These are phyloP conservation scores for Russula sp. DNA, from an alignment of 768 basidiomycete genomes.

Conservation along the genomic window DNA sequence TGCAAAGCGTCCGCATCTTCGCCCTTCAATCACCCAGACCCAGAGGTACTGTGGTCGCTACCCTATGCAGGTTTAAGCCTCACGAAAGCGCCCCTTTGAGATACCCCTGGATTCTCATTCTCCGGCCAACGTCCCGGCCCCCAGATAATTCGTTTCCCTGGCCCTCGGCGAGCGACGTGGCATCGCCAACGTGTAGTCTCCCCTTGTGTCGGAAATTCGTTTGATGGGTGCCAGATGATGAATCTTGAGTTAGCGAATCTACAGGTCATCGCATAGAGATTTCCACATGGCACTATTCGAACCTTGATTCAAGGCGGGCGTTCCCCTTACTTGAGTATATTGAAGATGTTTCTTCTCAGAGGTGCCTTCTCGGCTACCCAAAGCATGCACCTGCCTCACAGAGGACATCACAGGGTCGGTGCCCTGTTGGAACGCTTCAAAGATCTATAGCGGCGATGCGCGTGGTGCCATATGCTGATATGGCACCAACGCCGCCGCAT, in stretches of 20 bases:
- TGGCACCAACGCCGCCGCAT: constrained; percentile 11
- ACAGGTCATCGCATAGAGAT: background rate
- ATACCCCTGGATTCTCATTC: background rate
- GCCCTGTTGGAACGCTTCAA: constrained; percentile 1
- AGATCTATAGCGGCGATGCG: constrained; percentile 15
- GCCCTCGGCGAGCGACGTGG: background rate
- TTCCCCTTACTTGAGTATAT: background rate
- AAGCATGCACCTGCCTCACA: background rate
- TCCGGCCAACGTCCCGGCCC: background rate
- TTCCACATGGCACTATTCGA: background rate
- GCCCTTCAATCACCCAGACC: background rate
- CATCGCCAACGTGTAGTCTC: background rate
- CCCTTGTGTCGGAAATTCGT: constrained; percentile 1
- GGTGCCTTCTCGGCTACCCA: constrained; percentile 1
- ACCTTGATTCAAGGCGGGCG: background rate
- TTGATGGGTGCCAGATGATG: background rate
- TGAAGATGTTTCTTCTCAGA: background rate
- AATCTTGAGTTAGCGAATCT: background rate
- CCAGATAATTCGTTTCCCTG: background rate
- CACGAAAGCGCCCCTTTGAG: background rate
- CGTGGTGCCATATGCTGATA: constrained; percentile 10
- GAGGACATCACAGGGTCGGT: background rate
- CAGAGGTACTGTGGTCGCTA: background rate
- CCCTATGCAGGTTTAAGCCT: background rate
- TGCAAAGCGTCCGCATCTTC: background rate